Evolutionary conservation across 2,329 filamentous ascomycete species (phyloP).

Genomic region (Xylariaceae sp.): DNA sequence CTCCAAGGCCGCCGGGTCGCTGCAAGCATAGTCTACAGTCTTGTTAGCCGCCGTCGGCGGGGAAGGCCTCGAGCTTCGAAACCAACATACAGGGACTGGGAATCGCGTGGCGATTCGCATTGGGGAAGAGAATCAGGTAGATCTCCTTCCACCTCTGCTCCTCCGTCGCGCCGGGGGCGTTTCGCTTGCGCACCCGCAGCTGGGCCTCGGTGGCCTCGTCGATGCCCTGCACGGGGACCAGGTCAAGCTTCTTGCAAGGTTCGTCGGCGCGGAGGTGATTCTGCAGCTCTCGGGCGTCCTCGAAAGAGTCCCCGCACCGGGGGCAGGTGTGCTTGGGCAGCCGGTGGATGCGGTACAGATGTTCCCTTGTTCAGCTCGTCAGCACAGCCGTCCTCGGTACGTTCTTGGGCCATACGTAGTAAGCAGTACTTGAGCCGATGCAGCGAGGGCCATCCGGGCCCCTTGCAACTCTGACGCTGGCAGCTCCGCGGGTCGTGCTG

Average conservation of each 20-base stretch:
- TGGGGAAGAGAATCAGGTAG: constrained; percentile 24
- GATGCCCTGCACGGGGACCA: constrained; percentile 18
- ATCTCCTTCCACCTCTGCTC: constrained; percentile 24
- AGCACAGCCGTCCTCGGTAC: constrained; percentile 1
- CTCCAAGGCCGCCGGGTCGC: constrained; percentile 11
- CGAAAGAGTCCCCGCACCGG: constrained; percentile 18
- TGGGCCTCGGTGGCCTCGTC: constrained; percentile 21
- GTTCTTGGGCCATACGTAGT: too few species aligned
- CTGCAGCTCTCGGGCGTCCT: constrained; percentile 15
- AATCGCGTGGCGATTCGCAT: constrained; percentile 17
- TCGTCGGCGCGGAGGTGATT: constrained; percentile 21
- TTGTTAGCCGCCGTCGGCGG: constrained; percentile 9
- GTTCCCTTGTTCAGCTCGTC: constrained; percentile 15
- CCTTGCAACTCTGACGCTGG: constrained; percentile 6
- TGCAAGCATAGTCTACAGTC: constrained; percentile 17
- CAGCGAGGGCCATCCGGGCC: not conserved
- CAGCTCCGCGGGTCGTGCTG: constrained; percentile 25
- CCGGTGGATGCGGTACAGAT: constrained; percentile 21
- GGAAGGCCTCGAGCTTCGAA: too few species aligned
- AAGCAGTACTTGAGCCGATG: constrained; percentile 17
- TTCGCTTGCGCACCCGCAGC: constrained; percentile 20
- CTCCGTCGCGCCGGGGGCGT: constrained; percentile 16
- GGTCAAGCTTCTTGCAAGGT: constrained; percentile 18
- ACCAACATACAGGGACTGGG: constrained; percentile 24
- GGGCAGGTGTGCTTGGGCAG: constrained; percentile 21